These are phyloP conservation scores for Biancaea sappan DNA, from an alignment of 306 rosid genomes.

Conservation along the genomic window DNA sequence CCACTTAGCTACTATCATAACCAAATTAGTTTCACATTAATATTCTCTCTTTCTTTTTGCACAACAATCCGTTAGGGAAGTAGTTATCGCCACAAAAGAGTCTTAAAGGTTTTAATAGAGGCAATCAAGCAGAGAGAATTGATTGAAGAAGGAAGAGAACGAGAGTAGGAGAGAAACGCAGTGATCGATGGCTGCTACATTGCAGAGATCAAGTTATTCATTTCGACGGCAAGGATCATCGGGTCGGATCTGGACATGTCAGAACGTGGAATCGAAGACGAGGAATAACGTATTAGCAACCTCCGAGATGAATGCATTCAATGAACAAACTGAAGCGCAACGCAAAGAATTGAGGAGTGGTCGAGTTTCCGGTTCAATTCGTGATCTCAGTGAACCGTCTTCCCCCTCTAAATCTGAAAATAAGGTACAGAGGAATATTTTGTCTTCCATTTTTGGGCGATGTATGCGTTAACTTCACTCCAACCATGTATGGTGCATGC, in stretches of 20 bases:
- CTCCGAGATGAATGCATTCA: not conserved
- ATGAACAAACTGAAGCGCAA: not conserved
- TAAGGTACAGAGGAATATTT: not conserved
- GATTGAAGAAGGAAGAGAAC: not conserved
- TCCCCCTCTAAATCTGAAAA: not conserved
- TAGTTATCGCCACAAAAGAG: not conserved
- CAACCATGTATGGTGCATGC: not conserved
- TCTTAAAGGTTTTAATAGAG: too few species aligned
- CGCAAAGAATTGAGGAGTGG: not conserved
- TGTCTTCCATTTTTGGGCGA: constrained; percentile 7
- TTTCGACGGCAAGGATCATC: constrained; percentile 18
- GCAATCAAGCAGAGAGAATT: not conserved
- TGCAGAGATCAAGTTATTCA: constrained; percentile 4
- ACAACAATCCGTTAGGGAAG: not conserved
- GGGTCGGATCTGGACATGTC: not conserved
- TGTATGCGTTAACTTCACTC: not conserved
- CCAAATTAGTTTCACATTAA: not conserved
- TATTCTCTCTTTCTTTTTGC: not conserved
- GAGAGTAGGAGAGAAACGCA: not conserved
- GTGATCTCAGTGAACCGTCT: not conserved
- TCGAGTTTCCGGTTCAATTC: not conserved
- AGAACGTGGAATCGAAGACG: not conserved
- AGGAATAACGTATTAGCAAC: not conserved
- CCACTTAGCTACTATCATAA: not conserved
- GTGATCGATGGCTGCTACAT: not conserved